Evolutionary conservation across 306 rosid species (phyloP).

Genomic region (Erythrophleum fordii): DNA sequence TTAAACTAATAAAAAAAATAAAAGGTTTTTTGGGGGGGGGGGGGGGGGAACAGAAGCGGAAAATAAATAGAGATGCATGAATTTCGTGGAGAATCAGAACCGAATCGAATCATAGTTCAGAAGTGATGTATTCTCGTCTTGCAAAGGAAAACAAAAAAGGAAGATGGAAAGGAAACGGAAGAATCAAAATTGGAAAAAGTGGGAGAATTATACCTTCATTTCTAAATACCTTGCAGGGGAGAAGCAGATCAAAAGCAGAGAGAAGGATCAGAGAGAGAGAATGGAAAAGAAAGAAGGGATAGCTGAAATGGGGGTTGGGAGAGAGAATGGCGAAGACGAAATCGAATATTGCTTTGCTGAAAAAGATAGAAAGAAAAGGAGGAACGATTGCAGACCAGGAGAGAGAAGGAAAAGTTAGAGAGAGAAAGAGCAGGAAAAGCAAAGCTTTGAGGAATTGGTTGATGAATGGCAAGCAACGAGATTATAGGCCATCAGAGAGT

Average conservation of each 20-base stretch:
- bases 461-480: neutral
- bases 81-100: conserved; percentile 42
- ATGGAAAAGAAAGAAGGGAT: neutral
- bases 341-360: conserved; percentile 54
- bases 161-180: neutral
- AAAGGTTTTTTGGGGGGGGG: no score
- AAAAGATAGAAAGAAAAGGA: conserved; percentile 23
- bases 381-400: conserved; percentile 62
- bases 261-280: conserved; percentile 7
- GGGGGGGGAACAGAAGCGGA: neutral
- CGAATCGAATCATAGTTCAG: conserved; percentile 13
- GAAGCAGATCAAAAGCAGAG: conserved; percentile 37
- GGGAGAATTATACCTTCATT: conserved; percentile 75
- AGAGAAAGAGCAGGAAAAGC: conserved; percentile 1
- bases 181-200: conserved; percentile 36
- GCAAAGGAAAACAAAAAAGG: conserved; percentile 10
- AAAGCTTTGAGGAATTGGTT: neutral
- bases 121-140: conserved; percentile 14
- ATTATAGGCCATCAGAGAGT: conserved; percentile 3
- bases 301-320: conserved; percentile 5
- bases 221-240: conserved; percentile 21
- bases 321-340: conserved; percentile 36
- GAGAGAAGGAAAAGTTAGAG: conserved; percentile 50
- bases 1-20: neutral
- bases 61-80: conserved; percentile 23